phyloP scores from a whole-genome alignment of 2,329 filamentous ascomycete species.

The Aaosphaeria pasadenensis region DNA sequence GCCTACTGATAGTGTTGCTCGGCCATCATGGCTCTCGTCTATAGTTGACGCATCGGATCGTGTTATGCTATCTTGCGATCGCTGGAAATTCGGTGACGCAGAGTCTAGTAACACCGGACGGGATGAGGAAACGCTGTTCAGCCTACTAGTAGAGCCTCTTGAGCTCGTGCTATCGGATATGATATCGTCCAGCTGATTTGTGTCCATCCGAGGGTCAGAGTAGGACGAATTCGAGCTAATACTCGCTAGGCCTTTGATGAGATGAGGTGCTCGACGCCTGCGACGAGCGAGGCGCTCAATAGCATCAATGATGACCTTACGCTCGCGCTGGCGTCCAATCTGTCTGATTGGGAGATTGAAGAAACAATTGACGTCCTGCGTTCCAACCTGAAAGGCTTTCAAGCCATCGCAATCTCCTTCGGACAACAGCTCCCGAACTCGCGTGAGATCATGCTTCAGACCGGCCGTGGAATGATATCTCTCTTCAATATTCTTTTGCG shows the following conservation, averaged over 20 bases:
- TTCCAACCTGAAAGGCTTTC: conserved; percentile 70
- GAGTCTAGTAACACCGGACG: conserved; percentile 23
- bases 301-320: conserved; percentile 62
- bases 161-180: conserved; percentile 52
- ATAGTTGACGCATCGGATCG: conserved; percentile 21
- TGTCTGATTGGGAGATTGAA: conserved; percentile 81
- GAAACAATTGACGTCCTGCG: conserved; percentile 87
- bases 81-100: conserved; percentile 20
- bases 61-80: conserved; percentile 26
- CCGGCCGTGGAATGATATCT: conserved; percentile 88
- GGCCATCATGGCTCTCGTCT: conserved; percentile 16
- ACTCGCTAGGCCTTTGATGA: conserved; percentile 44
- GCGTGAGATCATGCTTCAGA: conserved; percentile 74
- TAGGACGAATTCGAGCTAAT: conserved; percentile 54
- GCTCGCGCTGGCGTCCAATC: conserved; percentile 75
- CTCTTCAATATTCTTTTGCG: conserved; percentile 80
- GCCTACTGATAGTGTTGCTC: neutral
- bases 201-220: conserved; percentile 50
- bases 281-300: conserved; percentile 73
- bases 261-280: conserved; percentile 43
- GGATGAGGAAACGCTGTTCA: conserved; percentile 30
- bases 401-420: conserved; percentile 72
- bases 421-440: conserved; percentile 70
- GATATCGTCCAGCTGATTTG: conserved; percentile 48
- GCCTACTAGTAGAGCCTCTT: conserved; percentile 49